Conservation (phyloP, 345 rosid genomes). For the Eucalyptus polybractea region DNA sequence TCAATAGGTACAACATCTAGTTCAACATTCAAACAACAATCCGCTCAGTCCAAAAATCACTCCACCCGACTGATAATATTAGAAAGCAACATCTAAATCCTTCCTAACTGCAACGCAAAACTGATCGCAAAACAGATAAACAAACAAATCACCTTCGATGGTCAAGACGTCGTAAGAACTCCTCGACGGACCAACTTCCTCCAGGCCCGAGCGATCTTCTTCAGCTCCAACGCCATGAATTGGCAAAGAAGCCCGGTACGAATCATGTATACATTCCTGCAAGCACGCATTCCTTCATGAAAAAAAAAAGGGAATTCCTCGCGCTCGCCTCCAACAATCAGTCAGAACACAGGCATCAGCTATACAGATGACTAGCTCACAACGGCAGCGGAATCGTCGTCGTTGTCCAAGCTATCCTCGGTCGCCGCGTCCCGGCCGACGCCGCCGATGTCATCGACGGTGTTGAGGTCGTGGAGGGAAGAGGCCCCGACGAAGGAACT, state of each 20-base stretch:
- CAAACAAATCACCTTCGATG: slow-evolving; percentile 39
- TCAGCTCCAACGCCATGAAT: slow-evolving; percentile 52
- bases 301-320: not conserved
- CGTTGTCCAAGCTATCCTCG: slow-evolving; percentile 34
- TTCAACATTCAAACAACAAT: not conserved
- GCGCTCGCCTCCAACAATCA: not conserved
- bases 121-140: not conserved
- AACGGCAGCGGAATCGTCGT: slow-evolving; percentile 34
- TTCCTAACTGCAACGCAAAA: not conserved
- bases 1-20: slow-evolving; percentile 82
- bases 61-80: not conserved
- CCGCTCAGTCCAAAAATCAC: not conserved
- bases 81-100: not conserved
- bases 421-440: slow-evolving; percentile 17
- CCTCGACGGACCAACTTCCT: slow-evolving; percentile 35
- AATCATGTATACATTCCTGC: slow-evolving; percentile 73
- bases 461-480: slow-evolving; percentile 80
- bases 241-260: slow-evolving; percentile 52
- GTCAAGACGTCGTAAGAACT: slow-evolving; percentile 35
- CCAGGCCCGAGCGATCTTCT: slow-evolving; percentile 50
- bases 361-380: slow-evolving; percentile 7
- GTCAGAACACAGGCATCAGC: not conserved
- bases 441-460: slow-evolving; percentile 44
- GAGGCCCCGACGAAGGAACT: slow-evolving; percentile 30
- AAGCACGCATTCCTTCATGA: not conserved